Evolutionary conservation across 179 eudicot species (phyloP).

Genomic region (Spinacia oleracea): DNA sequence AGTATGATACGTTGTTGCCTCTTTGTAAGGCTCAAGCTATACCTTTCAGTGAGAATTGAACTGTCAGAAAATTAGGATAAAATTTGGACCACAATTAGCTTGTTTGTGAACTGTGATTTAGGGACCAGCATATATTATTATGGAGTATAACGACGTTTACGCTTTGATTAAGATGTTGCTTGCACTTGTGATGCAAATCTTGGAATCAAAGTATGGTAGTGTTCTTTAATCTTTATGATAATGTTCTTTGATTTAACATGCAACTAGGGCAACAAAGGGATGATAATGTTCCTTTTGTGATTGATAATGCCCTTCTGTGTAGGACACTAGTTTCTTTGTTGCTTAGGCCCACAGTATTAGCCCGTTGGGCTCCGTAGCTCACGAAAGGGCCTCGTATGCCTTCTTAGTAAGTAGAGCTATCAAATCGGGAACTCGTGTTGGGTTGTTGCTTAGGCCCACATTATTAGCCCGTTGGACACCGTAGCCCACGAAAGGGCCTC

Average conservation of each 20-base stretch:
- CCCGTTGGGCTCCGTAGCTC: no score
- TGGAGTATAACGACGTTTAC: background rate
- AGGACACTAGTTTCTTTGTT: background rate
- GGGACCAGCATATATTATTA: background rate
- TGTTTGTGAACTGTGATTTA: background rate
- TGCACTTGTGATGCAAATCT: constrained; percentile 8
- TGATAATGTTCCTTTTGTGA: no score
- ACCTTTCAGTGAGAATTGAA: background rate
- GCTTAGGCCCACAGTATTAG: no score
- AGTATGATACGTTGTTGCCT: constrained; percentile 15
- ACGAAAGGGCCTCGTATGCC: no score
- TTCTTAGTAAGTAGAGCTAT: no score
- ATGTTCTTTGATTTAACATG: background rate
- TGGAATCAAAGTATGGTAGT: constrained; percentile 8
- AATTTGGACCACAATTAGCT: background rate
- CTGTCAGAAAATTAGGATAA: background rate
- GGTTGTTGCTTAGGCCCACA: no score
- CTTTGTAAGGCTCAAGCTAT: background rate
- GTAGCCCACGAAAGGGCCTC: no score
- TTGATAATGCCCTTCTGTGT: no score
- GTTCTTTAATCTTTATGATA: background rate
- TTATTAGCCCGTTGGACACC: no score
- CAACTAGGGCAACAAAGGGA: background rate
- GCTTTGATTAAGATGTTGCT: constrained; percentile 18
- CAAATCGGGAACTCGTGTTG: no score